Conservation (phyloP, 768 basidiomycete genomes). For the Tylopilus cervinicoccineus region DNA sequence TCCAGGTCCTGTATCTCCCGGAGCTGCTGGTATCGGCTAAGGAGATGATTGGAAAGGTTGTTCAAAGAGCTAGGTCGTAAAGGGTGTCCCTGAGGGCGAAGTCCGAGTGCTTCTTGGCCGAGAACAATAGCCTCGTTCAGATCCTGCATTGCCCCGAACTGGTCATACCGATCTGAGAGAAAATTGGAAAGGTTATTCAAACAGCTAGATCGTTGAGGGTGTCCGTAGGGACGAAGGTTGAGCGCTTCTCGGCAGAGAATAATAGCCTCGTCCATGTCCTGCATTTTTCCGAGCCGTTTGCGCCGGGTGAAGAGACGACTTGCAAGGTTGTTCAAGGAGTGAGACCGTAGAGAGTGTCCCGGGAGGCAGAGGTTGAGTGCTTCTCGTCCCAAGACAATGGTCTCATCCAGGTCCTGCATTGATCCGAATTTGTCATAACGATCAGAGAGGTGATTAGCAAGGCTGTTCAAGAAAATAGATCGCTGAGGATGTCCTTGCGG, state of each 20-base stretch:
- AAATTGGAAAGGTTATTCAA: too few species aligned
- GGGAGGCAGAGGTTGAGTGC: too few species aligned
- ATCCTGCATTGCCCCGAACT: too few species aligned
- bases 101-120: too few species aligned
- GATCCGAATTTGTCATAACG: neutral
- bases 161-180: too few species aligned
- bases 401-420: too few species aligned
- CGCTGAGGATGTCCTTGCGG: neutral
- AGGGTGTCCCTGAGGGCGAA: neutral
- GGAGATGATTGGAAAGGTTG: neutral
- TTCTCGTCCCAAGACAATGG: too few species aligned
- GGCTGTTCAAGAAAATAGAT: neutral
- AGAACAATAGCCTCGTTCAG: too few species aligned
- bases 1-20: neutral
- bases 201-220: too few species aligned
- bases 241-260: neutral
- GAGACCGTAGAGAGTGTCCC: neutral
- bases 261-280: neutral
- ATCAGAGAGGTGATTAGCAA: neutral
- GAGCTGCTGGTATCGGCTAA: neutral
- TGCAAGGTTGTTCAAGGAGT: neutral
- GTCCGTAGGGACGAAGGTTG: too few species aligned
- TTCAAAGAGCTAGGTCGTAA: neutral
- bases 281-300: neutral
- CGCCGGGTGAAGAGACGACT: neutral